A percentile compares a stretch with the other conserved stretches of the same genome.
phyloP scores from a whole-genome alignment of 2,329 filamentous ascomycete species.

The Fusarium caatingaense region DNA sequence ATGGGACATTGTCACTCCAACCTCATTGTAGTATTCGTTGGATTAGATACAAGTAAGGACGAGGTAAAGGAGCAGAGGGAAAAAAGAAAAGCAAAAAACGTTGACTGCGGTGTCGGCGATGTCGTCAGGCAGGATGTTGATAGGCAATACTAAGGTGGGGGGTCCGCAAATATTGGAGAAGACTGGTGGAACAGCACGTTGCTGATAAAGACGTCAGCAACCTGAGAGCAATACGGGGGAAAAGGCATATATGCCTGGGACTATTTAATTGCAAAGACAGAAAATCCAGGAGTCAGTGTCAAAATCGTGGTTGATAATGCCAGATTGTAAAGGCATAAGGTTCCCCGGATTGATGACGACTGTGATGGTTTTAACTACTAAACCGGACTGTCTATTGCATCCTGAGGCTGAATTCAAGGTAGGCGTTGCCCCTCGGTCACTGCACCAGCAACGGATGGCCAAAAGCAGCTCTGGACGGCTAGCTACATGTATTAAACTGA shows the following conservation, averaged over 20 bases:
- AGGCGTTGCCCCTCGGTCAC: conserved; percentile 40
- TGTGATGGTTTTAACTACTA: not conserved
- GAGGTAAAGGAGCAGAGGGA: not conserved
- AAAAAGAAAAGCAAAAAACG: conserved; percentile 13
- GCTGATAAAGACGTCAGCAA: conserved; percentile 34
- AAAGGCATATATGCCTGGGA: conserved; percentile 1
- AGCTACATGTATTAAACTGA: not conserved
- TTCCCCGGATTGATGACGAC: conserved; percentile 8
- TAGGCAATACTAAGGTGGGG: conserved; percentile 26
- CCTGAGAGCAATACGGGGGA: conserved; percentile 8
- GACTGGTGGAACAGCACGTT: conserved; percentile 37
- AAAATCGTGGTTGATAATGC: conserved; percentile 6
- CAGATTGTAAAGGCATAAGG: conserved; percentile 5
- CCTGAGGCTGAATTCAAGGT: conserved; percentile 38
- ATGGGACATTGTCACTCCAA: conserved; percentile 59
- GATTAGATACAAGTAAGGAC: not conserved
- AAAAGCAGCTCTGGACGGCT: not conserved
- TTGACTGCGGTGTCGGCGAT: conserved; percentile 39
- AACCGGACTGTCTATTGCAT: conserved; percentile 32
- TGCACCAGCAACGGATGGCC: conserved; percentile 26
- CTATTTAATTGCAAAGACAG: not conserved
- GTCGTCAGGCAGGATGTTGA: conserved; percentile 40
- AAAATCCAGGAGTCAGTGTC: not conserved
- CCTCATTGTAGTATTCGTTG: conserved; percentile 44
- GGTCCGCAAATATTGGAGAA: conserved; percentile 39